These are phyloP conservation scores for Gnomoniopsis smithogilvyi DNA, from an alignment of 2,329 filamentous ascomycete species.

Conservation along the genomic window DNA sequence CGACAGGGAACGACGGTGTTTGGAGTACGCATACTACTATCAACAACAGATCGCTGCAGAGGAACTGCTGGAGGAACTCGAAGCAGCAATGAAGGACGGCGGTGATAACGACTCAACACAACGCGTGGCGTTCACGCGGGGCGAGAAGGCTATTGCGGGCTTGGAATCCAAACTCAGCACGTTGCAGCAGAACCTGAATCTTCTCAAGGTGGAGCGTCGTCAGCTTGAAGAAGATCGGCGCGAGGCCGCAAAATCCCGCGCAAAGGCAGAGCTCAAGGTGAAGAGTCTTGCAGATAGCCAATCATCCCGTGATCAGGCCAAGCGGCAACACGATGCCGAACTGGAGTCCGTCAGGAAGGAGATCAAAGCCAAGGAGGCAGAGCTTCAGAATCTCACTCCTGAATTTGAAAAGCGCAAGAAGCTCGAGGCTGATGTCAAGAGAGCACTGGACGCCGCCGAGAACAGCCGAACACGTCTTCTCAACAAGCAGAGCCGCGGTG, in stretches of 20 bases:
- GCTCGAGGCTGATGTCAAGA: constrained; percentile 67
- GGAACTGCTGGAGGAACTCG: constrained; percentile 75
- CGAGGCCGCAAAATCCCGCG: constrained; percentile 73
- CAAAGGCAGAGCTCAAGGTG: constrained; percentile 81
- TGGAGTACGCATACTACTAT: constrained; percentile 93
- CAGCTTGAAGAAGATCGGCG: constrained; percentile 89
- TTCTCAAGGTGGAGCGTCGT: constrained; percentile 77
- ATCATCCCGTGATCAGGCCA: constrained; percentile 70
- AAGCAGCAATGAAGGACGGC: constrained; percentile 76
- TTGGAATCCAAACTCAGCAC: constrained; percentile 78
- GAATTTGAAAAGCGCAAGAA: constrained; percentile 70
- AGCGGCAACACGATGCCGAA: constrained; percentile 67
- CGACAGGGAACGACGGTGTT: constrained; percentile 83
- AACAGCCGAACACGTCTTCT: constrained; percentile 75
- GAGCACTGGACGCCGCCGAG: constrained; percentile 73
- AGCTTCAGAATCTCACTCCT: constrained; percentile 73
- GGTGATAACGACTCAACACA: constrained; percentile 82
- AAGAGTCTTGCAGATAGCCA: constrained; percentile 83
- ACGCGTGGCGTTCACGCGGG: constrained; percentile 70
- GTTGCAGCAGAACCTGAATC: constrained; percentile 77
- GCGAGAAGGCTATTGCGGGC: constrained; percentile 73
- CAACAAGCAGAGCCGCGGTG: constrained; percentile 86
- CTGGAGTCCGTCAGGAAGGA: constrained; percentile 69
- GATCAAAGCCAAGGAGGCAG: constrained; percentile 72
- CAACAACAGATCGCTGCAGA: constrained; percentile 80